phyloP scores from a whole-genome alignment of 2,329 filamentous ascomycete species.

The Neopestalotiopsis clavispora region DNA sequence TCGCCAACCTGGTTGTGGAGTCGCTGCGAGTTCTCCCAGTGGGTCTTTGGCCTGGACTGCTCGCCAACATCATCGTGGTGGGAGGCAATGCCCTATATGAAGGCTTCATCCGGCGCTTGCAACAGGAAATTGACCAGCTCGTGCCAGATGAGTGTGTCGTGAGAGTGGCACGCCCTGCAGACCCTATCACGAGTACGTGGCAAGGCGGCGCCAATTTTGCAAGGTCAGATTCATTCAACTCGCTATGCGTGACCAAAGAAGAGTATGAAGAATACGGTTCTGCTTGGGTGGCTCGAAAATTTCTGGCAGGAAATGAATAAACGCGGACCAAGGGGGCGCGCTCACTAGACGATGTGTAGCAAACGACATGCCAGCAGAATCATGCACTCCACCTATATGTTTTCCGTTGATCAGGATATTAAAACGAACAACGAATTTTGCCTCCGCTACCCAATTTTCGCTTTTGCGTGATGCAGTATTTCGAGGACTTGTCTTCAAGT shows the following conservation, averaged over 20 bases:
- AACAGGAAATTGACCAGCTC: constrained; percentile 73
- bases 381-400: no score
- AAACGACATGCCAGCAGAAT: no score
- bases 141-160: constrained; percentile 80
- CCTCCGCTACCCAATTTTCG: no score
- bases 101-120: constrained; percentile 81
- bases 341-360: no score
- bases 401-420: no score
- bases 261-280: constrained; percentile 91
- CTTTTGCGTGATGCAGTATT: no score
- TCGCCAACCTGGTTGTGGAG: constrained; percentile 83
- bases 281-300: constrained; percentile 75
- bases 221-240: constrained; percentile 68
- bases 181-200: constrained; percentile 86
- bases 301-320: constrained; percentile 47
- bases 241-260: constrained; percentile 77
- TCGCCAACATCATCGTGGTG: constrained; percentile 88
- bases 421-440: no score
- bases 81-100: constrained; percentile 83
- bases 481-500: no score
- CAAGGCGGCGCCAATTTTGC: constrained; percentile 81
- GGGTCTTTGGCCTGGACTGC: constrained; percentile 81
- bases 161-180: constrained; percentile 69
- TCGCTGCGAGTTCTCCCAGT: constrained; percentile 75
- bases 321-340: background rate